These are phyloP conservation scores for Ophiosphaerella herpotricha DNA, from an alignment of 2,329 filamentous ascomycete genomes.

Conservation along the genomic window DNA sequence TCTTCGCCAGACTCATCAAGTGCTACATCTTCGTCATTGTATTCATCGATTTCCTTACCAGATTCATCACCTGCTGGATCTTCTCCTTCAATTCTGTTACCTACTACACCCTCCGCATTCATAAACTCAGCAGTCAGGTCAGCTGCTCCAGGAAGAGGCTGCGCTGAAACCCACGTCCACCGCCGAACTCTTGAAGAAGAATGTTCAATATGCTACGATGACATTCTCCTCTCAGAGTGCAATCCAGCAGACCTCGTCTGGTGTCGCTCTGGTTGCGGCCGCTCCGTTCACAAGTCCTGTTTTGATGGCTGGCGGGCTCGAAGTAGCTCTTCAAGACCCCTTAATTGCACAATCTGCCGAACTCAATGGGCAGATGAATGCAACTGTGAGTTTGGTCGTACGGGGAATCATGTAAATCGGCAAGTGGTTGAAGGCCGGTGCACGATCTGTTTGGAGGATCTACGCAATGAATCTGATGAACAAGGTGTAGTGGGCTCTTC, in stretches of 20 bases:
- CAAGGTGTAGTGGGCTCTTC: neutral
- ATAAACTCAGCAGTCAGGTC: neutral
- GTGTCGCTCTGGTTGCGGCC: conserved; percentile 22
- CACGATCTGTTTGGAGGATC: conserved; percentile 7
- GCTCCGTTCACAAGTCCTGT: conserved; percentile 17
- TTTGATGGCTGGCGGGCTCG: conserved; percentile 16
- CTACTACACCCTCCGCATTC: neutral
- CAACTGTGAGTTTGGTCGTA: conserved; percentile 2
- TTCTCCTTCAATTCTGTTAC: too few species aligned
- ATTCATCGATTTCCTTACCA: too few species aligned
- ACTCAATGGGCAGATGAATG: conserved; percentile 14
- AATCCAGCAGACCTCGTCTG: conserved; percentile 14
- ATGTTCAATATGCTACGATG: conserved; percentile 28
- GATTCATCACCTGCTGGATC: neutral
- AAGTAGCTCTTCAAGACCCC: neutral
- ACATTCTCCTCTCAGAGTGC: conserved; percentile 3
- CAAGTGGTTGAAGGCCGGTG: conserved; percentile 1
- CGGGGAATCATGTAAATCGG: neutral
- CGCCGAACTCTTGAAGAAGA: conserved; percentile 18
- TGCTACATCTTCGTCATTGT: too few species aligned
- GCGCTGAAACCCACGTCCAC: conserved; percentile 15
- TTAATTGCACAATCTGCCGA: conserved; percentile 19
- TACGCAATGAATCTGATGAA: neutral
- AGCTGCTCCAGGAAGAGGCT: neutral
- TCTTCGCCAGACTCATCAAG: too few species aligned